Conservation (phyloP, 225 moss, liverwort and hornwort species). For the Ulota crispa region DNA sequence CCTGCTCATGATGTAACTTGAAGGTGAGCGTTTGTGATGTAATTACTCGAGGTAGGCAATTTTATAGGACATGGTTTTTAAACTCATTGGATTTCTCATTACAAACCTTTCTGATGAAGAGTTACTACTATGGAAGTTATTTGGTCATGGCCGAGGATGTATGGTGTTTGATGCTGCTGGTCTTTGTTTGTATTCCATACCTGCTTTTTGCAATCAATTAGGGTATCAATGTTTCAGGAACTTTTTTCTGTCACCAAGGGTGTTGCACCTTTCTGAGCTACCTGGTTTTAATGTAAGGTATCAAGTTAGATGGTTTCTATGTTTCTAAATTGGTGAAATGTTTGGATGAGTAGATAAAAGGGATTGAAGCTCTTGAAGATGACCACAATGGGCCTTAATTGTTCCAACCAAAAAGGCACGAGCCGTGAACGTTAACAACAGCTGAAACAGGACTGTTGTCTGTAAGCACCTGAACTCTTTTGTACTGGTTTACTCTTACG, state of each 20-base stretch:
- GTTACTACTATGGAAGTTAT: not conserved
- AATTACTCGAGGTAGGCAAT: not conserved
- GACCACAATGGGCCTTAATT: conserved; percentile 66
- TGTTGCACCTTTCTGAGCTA: conserved; percentile 4
- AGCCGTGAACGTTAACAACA: conserved; percentile 67
- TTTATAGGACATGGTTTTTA: not conserved
- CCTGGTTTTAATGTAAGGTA: not conserved
- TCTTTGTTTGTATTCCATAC: not conserved
- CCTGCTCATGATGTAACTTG: not conserved
- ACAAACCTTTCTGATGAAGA: conserved; percentile 3
- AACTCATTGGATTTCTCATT: not conserved
- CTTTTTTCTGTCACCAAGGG: not conserved
- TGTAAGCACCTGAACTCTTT: conserved; percentile 55
- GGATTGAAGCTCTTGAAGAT: conserved; percentile 79
- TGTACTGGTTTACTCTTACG: not conserved
- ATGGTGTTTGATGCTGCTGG: conserved; percentile 3
- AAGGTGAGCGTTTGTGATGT: conserved; percentile 15
- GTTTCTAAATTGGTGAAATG: conserved; percentile 27
- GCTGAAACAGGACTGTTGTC: conserved; percentile 68
- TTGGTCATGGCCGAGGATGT: not conserved
- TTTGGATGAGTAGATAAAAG: conserved; percentile 65
- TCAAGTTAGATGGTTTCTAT: conserved; percentile 1
- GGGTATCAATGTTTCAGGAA: conserved; percentile 15
- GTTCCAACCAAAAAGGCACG: not conserved
- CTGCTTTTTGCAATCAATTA: not conserved